Conservation (phyloP, 306 rosid species). For the Fragaria nilgerrensis region DNA sequence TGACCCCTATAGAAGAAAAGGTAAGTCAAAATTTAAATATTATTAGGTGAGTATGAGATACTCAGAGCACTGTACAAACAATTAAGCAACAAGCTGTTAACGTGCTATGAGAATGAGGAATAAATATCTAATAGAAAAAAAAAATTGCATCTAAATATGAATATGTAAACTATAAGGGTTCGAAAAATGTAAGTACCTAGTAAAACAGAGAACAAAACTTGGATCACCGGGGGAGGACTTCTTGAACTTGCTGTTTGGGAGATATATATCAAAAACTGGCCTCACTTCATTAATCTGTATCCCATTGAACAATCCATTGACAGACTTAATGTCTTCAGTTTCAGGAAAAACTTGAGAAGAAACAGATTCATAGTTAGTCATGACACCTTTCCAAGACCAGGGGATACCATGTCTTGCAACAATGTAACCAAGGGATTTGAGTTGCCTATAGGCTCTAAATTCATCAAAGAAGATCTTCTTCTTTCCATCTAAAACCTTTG, state of each 20-base stretch:
- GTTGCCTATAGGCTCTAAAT: constrained; percentile 76
- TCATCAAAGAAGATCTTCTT: constrained; percentile 55
- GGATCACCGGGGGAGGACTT: constrained; percentile 77
- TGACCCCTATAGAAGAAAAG: background rate
- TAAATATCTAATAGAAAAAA: too few relatives aligned
- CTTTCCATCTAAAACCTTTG: constrained; percentile 38
- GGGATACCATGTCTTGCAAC: constrained; percentile 51
- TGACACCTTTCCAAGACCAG: constrained; percentile 57
- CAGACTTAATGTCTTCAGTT: constrained; percentile 25
- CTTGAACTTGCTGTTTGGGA: constrained; percentile 70
- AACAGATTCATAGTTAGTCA: constrained; percentile 7
- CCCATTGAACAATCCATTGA: constrained; percentile 36
- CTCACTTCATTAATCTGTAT: constrained; percentile 45
- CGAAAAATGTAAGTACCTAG: constrained; percentile 13
- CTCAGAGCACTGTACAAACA: too few relatives aligned
- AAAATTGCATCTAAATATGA: too few relatives aligned
- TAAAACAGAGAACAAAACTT: constrained; percentile 53
- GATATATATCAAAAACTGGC: constrained; percentile 67
- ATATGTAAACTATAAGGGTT: too few relatives aligned
- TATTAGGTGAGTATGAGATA: too few relatives aligned
- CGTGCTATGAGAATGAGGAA: too few relatives aligned
- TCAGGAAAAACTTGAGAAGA: background rate
- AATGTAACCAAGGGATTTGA: constrained; percentile 74
- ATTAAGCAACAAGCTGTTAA: background rate
- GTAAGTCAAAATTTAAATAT: too few relatives aligned